Conservation (phyloP, 2,329 filamentous ascomycete species). For the Sporothrix curviconia region DNA sequence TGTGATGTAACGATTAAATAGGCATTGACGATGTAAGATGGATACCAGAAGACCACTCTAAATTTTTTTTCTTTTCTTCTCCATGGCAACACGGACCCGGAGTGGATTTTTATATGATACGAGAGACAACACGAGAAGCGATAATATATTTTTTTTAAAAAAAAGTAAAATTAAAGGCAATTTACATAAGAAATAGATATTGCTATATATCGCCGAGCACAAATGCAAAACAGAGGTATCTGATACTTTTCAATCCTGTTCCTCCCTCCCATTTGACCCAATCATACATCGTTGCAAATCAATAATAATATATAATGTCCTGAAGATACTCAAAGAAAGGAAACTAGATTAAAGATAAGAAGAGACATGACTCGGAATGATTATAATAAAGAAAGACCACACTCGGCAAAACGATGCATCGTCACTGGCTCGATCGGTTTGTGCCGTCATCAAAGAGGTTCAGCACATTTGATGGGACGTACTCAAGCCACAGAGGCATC, state of each 20-base stretch:
- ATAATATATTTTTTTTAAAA: neutral
- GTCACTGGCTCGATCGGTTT: neutral
- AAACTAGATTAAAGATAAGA: too few relatives aligned
- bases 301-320: neutral
- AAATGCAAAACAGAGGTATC: constrained; percentile 10
- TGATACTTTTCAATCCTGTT: constrained; percentile 3
- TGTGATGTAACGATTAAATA: too few relatives aligned
- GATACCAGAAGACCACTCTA: neutral
- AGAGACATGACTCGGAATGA: neutral
- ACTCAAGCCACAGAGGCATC: constrained; percentile 66
- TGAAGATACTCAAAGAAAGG: neutral
- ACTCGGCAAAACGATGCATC: neutral
- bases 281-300: constrained; percentile 1
- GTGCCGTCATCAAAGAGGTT: constrained; percentile 41
- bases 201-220: neutral
- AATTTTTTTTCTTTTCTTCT: neutral
- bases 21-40: neutral
- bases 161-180: neutral
- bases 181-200: neutral
- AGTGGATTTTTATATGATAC: neutral
- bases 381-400: neutral
- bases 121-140: neutral
- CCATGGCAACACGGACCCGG: too few relatives aligned
- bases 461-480: constrained; percentile 60
- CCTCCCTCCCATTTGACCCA: neutral